These are phyloP conservation scores for Rhizopogon salebrosus DNA, from an alignment of 768 basidiomycete genomes.

Conservation along the genomic window DNA sequence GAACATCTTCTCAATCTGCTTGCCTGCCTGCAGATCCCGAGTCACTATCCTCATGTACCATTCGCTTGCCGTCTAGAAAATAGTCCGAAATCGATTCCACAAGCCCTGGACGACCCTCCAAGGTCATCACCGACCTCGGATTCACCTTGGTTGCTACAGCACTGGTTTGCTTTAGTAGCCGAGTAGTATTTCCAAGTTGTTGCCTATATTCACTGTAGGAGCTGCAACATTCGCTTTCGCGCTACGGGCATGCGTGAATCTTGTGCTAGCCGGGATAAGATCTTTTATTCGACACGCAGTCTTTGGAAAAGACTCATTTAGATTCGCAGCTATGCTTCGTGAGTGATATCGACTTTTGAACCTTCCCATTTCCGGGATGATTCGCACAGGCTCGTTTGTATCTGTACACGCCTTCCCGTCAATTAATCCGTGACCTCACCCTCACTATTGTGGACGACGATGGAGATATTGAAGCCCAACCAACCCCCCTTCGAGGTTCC, in stretches of 20 bases:
- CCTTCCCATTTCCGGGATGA: neutral
- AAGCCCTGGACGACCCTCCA: too few relatives aligned
- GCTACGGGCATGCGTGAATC: constrained; percentile 78
- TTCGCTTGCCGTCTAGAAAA: too few relatives aligned
- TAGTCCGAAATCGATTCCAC: too few relatives aligned
- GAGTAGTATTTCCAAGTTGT: neutral
- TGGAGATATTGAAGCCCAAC: constrained; percentile 10
- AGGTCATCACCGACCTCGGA: too few relatives aligned
- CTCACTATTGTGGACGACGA: constrained; percentile 29
- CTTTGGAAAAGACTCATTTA: constrained; percentile 75
- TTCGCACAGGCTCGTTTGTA: constrained; percentile 59
- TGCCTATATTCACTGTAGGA: constrained; percentile 38
- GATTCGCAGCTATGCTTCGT: constrained; percentile 90
- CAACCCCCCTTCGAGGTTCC: constrained; percentile 13
- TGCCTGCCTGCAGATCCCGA: too few relatives aligned
- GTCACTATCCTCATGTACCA: too few relatives aligned
- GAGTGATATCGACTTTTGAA: constrained; percentile 10
- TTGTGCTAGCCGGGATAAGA: constrained; percentile 72
- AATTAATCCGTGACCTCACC: constrained; percentile 14
- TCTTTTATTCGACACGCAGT: constrained; percentile 73
- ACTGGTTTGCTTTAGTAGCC: too few relatives aligned
- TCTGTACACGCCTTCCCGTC: constrained; percentile 64
- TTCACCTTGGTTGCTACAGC: too few relatives aligned
- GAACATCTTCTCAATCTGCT: too few relatives aligned
- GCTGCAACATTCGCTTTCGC: constrained; percentile 77